A percentile compares a stretch with the other conserved stretches of the same genome.
phyloP scores from a whole-genome alignment of 208 protist genomes.

The Leishmania aethiopica region DNA sequence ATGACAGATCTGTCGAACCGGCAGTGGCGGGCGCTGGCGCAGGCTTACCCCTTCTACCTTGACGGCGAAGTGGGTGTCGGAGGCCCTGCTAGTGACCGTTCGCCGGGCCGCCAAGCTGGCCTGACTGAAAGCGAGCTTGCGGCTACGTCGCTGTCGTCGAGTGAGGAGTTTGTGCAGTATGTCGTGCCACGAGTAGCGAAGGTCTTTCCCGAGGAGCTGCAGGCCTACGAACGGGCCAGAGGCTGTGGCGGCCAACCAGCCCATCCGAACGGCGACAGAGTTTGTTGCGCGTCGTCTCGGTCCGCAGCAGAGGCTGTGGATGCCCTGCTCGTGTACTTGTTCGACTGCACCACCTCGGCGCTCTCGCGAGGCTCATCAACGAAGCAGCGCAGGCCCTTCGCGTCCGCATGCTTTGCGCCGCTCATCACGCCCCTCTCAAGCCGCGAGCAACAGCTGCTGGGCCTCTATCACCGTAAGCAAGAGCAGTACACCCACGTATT shows the following conservation, averaged over 20 bases:
- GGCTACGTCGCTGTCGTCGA: background rate
- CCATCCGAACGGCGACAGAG: background rate
- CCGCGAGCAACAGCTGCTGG: constrained; percentile 21
- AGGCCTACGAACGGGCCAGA: background rate
- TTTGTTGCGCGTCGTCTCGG: background rate
- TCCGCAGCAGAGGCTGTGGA: constrained; percentile 1
- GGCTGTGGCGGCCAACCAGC: background rate
- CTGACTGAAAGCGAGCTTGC: background rate
- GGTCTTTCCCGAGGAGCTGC: constrained; percentile 28
- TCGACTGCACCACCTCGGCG: constrained; percentile 1
- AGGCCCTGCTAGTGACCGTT: background rate
- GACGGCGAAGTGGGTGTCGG: background rate
- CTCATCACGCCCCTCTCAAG: constrained; percentile 6
- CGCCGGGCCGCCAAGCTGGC: background rate
- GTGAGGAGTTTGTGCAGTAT: constrained; percentile 13
- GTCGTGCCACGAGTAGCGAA: constrained; percentile 29
- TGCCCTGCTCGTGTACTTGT: constrained; percentile 9
- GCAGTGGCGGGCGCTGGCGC: constrained; percentile 49
- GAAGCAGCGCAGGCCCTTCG: background rate
- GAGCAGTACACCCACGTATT: constrained; percentile 33
- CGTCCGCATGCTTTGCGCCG: background rate
- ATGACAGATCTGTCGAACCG: constrained; percentile 27
- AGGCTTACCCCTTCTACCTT: constrained; percentile 39
- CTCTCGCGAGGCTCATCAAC: background rate
- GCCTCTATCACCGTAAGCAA: constrained; percentile 36